Evolutionary conservation across 2,329 filamentous ascomycete genomes (phyloP), one percentile per base, ranked within the genome.

Genomic region (Nothophoma quercina): DNA sequence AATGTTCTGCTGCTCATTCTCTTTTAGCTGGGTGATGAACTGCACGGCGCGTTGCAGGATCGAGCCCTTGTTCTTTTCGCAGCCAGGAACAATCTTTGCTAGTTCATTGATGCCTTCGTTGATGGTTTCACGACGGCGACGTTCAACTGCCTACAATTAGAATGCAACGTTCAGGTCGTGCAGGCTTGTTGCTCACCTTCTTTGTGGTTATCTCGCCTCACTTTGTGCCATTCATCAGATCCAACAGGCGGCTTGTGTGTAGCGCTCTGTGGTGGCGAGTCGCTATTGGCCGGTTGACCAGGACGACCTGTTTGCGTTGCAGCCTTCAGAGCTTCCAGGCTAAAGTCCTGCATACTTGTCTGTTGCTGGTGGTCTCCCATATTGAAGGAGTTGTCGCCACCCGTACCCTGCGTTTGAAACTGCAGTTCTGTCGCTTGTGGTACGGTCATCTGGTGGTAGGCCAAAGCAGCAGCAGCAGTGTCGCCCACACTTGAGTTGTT

Each of bases 71-170:
- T 99, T 98, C 82, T 98, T 99, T 77, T 99, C 95, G 68, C 93
- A 97, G 12, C 92, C 92, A 0, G 95, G 95, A 0, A 99, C 95
- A 62, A 99, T 96, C 79, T 97, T 98, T 63, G 93, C 91, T 23
- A 99, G 85, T 75, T 98, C 95, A 70, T 97, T 98, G 65, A 99
- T 99, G 41, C 95, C 95, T 77, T 99, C 95, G 63, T 99, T 99
- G 74, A 99, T 99, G 0, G 95, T 97, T 77, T 99, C 95, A 59
- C 95, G 90, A 35, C 95, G 91, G 53, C 95, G 91, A 55, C 95
- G 91, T 78, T 99, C 95, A 57, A 99, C 95, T 98, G 47, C 12
- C 36, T 15, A 7, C 16, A 5, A 54, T 66, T 21, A 65, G 62
- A 10, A 32, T 26, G 9, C 2, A 26, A 6, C 7, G 9, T 16